These are phyloP conservation scores for Solanum bulbocastanum DNA, from an alignment of 257 asterid genomes.

Conservation along the genomic window DNA sequence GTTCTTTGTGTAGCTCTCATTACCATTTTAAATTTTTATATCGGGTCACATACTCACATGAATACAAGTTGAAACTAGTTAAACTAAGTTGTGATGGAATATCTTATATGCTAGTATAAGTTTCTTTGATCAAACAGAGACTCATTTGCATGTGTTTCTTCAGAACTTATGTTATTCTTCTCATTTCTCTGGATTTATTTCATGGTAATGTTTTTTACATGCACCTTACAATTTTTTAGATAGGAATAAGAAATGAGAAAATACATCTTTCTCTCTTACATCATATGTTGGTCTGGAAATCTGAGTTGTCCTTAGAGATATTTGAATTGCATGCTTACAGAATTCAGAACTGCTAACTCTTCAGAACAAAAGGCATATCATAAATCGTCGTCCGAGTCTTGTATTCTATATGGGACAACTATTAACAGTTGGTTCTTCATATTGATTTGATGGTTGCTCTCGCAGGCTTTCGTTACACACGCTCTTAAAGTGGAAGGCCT, in stretches of 20 bases:
- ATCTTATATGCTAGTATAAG: background rate
- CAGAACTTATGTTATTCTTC: background rate
- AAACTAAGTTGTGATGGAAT: background rate
- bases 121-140: background rate
- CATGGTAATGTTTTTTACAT: background rate
- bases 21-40: background rate
- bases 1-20: background rate
- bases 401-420: background rate
- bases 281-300: background rate
- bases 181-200: background rate
- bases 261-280: background rate
- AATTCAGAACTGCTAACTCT: background rate
- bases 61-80: background rate
- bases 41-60: background rate
- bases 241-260: background rate
- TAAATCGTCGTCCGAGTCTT: background rate
- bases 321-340: background rate
- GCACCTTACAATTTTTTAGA: background rate
- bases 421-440: background rate
- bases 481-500: conserved; percentile 90
- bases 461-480: conserved; percentile 86
- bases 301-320: background rate
- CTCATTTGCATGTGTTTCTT: background rate
- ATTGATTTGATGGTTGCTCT: background rate
- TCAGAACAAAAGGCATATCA: background rate